These are phyloP conservation scores for Pistacia vera DNA, from an alignment of 345 rosid genomes.

Conservation along the genomic window DNA sequence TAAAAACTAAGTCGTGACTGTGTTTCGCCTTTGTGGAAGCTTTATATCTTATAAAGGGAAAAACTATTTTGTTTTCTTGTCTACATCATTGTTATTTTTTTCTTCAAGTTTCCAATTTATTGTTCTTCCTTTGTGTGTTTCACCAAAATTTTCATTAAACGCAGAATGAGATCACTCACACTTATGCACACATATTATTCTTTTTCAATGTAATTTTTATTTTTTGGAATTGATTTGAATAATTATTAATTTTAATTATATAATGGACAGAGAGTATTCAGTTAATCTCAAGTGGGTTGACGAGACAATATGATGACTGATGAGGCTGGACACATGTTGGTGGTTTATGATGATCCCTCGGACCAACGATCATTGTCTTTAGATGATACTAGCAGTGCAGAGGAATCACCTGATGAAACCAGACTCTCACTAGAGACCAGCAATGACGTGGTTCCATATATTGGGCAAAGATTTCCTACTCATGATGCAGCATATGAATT, in stretches of 20 bases:
- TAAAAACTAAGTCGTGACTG: not conserved
- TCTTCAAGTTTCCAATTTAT: not conserved
- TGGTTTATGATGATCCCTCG: slow-evolving; percentile 79
- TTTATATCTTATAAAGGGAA: not conserved
- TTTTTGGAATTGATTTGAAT: not conserved
- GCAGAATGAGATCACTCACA: not conserved
- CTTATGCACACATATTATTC: not conserved
- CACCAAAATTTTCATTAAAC: not conserved
- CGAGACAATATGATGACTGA: slow-evolving; percentile 61
- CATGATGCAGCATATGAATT: slow-evolving; percentile 95
- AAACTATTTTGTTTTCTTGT: not conserved
- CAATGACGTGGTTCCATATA: slow-evolving; percentile 68
- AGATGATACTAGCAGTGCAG: slow-evolving; percentile 80
- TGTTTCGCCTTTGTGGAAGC: not conserved
- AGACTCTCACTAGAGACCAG: slow-evolving; percentile 70
- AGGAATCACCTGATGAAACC: slow-evolving; percentile 80
- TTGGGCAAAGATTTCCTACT: slow-evolving; percentile 79
- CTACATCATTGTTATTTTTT: not conserved
- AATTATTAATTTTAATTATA: slow-evolving; percentile 14
- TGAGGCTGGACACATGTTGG: slow-evolving; percentile 67
- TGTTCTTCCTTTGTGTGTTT: not conserved
- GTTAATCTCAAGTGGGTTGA: slow-evolving; percentile 25
- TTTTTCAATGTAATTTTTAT: not conserved
- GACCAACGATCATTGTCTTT: slow-evolving; percentile 83
- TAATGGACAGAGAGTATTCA: slow-evolving; percentile 22